A percentile compares a stretch with the other conserved stretches of the same genome.
These are phyloP conservation scores for Protomyces arabidopsidicola DNA, from an alignment of 1,139 yeast genomes.

Conservation along the genomic window DNA sequence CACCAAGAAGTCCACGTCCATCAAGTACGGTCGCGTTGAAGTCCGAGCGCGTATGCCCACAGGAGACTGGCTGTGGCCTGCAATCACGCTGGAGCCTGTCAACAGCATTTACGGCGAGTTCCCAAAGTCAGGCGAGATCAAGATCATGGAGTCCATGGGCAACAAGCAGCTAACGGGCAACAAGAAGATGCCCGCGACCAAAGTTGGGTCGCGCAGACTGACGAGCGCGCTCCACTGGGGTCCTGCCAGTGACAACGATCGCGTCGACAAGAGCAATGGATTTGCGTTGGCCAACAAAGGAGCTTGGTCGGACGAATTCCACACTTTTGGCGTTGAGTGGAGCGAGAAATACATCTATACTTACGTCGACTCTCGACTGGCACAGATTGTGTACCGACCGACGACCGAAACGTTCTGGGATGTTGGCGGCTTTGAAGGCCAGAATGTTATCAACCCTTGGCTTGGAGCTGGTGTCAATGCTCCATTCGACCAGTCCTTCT, in stretches of 20 bases:
- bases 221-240: conserved; percentile 32
- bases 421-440: background rate
- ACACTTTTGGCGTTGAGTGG: conserved; percentile 32
- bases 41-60: conserved; percentile 29
- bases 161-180: conserved; percentile 1
- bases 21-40: conserved; percentile 31
- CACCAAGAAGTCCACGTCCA: conserved; percentile 14
- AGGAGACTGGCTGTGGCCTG: conserved; percentile 33
- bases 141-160: conserved; percentile 30
- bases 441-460: conserved; percentile 31
- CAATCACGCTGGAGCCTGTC: conserved; percentile 32
- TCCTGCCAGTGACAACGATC: conserved; percentile 20
- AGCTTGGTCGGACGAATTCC: conserved; percentile 20
- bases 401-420: conserved; percentile 14
- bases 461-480: conserved; percentile 22
- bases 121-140: conserved; percentile 32
- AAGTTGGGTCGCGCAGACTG: conserved; percentile 25
- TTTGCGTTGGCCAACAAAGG: conserved; percentile 21
- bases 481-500: conserved; percentile 32
- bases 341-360: conserved; percentile 30
- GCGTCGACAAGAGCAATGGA: conserved; percentile 20
- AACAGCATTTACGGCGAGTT: conserved; percentile 29
- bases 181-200: conserved; percentile 23
- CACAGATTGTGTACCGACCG: conserved; percentile 29
- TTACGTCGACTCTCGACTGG: conserved; percentile 30